phyloP scores from a whole-genome alignment of 768 basidiomycete species.

The Nevesoporus exiguus region DNA sequence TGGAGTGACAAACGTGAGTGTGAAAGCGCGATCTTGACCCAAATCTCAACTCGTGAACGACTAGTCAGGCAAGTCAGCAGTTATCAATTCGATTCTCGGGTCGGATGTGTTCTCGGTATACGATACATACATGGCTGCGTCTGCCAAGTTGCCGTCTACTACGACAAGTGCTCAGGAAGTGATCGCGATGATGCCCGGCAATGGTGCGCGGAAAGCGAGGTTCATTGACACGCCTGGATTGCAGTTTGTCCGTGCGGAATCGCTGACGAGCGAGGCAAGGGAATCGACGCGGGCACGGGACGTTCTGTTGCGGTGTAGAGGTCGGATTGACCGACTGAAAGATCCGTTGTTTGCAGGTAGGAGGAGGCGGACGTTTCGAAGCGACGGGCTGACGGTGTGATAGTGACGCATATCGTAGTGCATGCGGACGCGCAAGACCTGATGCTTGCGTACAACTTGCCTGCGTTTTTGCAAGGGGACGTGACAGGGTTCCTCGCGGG shows the following conservation, averaged over 20 bases:
- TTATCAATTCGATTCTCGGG: conserved; percentile 74
- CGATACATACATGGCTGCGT: conserved; percentile 39
- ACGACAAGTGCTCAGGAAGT: conserved; percentile 73
- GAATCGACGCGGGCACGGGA: conserved; percentile 49
- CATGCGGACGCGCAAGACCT: conserved; percentile 75
- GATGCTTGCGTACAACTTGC: conserved; percentile 84
- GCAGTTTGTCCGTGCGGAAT: conserved; percentile 40
- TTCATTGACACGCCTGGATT: conserved; percentile 91
- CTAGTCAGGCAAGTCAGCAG: conserved; percentile 79
- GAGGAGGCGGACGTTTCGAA: conserved; percentile 26
- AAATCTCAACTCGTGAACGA: conserved; percentile 7
- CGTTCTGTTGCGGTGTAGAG: conserved; percentile 73
- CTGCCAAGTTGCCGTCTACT: conserved; percentile 55
- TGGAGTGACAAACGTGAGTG: conserved; percentile 76
- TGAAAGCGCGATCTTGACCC: not conserved
- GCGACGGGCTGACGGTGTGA: conserved; percentile 12
- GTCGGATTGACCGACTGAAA: conserved; percentile 81
- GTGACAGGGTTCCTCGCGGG: conserved; percentile 69
- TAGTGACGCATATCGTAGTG: conserved; percentile 67
- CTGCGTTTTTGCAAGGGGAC: conserved; percentile 72
- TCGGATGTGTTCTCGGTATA: conserved; percentile 56
- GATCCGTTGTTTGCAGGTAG: conserved; percentile 69
- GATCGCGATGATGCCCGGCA: conserved; percentile 43
- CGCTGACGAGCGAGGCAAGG: conserved; percentile 30
- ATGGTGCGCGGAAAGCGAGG: conserved; percentile 41